Evolutionary conservation across 1,284 basidiomycete species (phyloP), one percentile per base, ranked within the genome.

Genomic region (Stygiomarasmius scandens): DNA sequence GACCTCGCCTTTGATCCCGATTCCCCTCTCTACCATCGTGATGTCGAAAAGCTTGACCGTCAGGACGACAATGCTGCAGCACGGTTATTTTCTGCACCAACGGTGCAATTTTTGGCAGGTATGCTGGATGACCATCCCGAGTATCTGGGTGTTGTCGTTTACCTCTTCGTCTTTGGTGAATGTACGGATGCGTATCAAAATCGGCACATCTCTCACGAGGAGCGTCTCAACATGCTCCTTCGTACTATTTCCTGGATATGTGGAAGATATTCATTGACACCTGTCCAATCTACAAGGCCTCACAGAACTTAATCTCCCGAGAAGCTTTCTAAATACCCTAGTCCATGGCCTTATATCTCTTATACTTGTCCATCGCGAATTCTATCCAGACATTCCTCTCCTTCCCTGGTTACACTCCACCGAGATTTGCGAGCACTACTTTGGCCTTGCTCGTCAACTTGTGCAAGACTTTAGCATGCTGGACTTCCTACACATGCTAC

Each of bases 131-230:
- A 64, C 10, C 59, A 65, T 54, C 63, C 67, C 0, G 62, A 68
- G 1, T 50, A 62, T 16, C 8, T 58, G 9, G 70, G 66, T 0
- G 41, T 59, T 1, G 63, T 66, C 2, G 51, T 69, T 2, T 74
- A 71, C 47, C 67, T 75, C 2, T 75, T 74, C 54, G 57, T 75
- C 1, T 70, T 73, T 50, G 72, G 74, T 1, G 73, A 77, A 48
- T 56, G 73, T 0, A 43, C 69, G 20, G 71, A 76, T 59, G 72
- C 71, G 16, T 74, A 69, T 49, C 72, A 75, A 53, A 74, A 65
- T 45, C 48, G 41, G 12, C 12, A 22, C n/a, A 32, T 59, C 23
- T 11, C 23, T 6, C 58, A 59, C 23, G 3, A 12, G 16, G 53
- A 59, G 23, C 25, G 54, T 14, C 24, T 51, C n/a, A 51, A 38